A percentile compares a stretch with the other conserved stretches of the same genome.
Conservation (phyloP, 345 rosid species). For the Geranium brycei region DNA sequence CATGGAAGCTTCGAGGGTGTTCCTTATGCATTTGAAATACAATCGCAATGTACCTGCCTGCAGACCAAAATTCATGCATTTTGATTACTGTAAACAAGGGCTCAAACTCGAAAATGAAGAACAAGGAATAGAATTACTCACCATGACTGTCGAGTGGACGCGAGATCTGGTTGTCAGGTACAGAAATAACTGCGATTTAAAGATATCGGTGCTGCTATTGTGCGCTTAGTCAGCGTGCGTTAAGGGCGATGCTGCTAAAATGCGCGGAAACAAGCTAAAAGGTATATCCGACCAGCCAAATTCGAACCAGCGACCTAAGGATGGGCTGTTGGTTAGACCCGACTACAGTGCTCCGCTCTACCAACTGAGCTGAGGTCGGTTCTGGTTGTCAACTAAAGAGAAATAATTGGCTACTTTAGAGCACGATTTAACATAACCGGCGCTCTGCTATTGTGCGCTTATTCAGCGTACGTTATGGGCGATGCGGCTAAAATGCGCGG, state of each 20-base stretch:
- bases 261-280: background rate
- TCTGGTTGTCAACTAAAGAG: no score
- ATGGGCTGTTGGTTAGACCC: conserved; percentile 10
- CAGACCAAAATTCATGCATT: background rate
- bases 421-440: no score
- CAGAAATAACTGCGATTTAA: background rate
- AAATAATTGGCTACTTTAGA: no score
- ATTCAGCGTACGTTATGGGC: no score
- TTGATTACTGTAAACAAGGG: background rate
- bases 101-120: background rate
- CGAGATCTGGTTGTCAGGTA: background rate
- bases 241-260: no score
- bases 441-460: no score
- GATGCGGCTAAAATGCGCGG: background rate
- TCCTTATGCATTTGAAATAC: conserved; percentile 76
- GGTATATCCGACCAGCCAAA: conserved; percentile 52
- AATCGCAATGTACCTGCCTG: conserved; percentile 65
- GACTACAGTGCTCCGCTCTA: conserved; percentile 99
- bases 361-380: conserved; percentile 99
- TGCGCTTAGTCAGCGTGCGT: no score
- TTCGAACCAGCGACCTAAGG: conserved; percentile 47
- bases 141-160: background rate
- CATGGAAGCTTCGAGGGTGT: conserved; percentile 90
- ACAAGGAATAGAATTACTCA: background rate
- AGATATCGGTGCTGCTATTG: no score